phyloP scores from a whole-genome alignment of 1,284 basidiomycete species.

The Cryptococcus hybrid region DNA sequence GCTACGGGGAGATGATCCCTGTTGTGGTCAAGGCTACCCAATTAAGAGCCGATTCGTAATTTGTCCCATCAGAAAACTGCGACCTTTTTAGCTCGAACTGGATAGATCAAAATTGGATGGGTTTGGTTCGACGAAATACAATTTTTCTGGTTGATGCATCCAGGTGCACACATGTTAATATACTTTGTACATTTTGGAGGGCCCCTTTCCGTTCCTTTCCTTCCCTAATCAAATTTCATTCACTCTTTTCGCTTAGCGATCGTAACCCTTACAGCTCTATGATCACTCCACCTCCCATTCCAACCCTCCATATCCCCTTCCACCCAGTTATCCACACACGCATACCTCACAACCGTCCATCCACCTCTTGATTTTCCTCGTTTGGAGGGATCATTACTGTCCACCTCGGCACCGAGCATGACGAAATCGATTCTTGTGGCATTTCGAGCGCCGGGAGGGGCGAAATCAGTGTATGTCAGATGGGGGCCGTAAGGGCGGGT shows the following conservation, averaged over 20 bases:
- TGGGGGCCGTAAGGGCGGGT: conserved; percentile 33
- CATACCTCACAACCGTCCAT: conserved; percentile 30
- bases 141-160: too few species aligned
- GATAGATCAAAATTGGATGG: too few species aligned
- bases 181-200: too few species aligned
- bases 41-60: too few species aligned
- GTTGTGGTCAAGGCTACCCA: conserved; percentile 45
- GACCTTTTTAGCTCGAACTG: too few species aligned
- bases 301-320: conserved; percentile 37
- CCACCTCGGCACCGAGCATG: conserved; percentile 26
- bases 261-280: conserved; percentile 34
- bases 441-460: conserved; percentile 20
- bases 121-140: too few species aligned
- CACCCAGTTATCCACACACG: conserved; percentile 41
- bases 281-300: conserved; percentile 45
- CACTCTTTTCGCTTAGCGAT: too few species aligned
- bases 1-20: conserved; percentile 49
- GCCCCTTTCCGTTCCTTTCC: too few species aligned
- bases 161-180: too few species aligned
- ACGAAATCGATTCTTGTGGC: conserved; percentile 42
- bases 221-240: too few species aligned
- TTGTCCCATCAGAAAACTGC: too few species aligned
- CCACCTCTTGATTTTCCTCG: conserved; percentile 11
- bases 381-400: not conserved
- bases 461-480: conserved; percentile 40